phyloP scores from a whole-genome alignment of 2,329 filamentous ascomycete genomes.

The Penicillium brevicompactum region DNA sequence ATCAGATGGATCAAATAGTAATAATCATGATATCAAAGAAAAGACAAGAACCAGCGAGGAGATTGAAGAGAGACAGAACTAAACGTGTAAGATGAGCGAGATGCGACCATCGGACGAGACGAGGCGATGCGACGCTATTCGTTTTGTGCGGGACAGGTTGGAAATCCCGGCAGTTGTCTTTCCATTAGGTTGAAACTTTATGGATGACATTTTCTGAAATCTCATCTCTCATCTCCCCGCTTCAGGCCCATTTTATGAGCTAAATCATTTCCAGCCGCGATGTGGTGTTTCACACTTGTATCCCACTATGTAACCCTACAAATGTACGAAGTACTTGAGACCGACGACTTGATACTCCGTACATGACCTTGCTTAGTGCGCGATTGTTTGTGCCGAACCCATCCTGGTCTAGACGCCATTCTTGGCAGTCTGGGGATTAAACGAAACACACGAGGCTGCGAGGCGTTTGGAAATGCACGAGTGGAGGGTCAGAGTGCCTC shows the following conservation, averaged over 20 bases:
- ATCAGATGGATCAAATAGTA: background rate
- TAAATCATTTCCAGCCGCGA: background rate
- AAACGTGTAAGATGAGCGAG: conserved; percentile 13
- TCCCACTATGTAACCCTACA: background rate
- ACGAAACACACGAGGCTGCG: conserved; percentile 9
- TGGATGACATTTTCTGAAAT: background rate
- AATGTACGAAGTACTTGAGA: background rate
- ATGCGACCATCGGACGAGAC: conserved; percentile 39
- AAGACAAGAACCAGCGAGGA: background rate
- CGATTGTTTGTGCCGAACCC: background rate
- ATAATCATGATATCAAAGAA: background rate
- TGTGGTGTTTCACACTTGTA: background rate
- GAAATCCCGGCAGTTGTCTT: conserved; percentile 10
- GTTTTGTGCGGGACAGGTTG: conserved; percentile 18
- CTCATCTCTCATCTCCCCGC: background rate
- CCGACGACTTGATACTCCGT: background rate
- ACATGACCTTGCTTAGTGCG: background rate
- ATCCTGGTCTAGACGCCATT: conserved; percentile 5
- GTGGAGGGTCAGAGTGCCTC: conserved; percentile 5
- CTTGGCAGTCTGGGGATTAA: conserved; percentile 6
- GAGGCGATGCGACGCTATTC: conserved; percentile 39
- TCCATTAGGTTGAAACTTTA: conserved; percentile 6
- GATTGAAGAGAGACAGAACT: conserved; percentile 5
- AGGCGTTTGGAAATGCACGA: conserved; percentile 13
- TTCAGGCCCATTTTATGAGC: background rate